Conservation (phyloP, 225 moss, liverwort and hornwort species). For the Pseudoscleropodium purum region DNA sequence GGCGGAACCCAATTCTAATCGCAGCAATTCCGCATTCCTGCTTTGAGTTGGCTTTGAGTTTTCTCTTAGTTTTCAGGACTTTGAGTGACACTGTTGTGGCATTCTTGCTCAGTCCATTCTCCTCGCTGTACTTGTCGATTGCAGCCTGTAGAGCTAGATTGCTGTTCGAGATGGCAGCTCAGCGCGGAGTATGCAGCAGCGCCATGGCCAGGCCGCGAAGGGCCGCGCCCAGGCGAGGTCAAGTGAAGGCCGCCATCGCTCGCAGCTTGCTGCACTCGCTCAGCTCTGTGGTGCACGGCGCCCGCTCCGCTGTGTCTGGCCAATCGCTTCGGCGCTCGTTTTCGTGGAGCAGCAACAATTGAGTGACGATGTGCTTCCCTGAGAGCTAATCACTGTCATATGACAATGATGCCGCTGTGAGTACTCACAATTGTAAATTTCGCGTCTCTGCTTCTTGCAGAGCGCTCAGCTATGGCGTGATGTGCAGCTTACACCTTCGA, state of each 20-base stretch:
- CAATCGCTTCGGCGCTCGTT: conserved; percentile 1
- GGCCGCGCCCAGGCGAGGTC: conserved; percentile 7
- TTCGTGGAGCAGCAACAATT: conserved; percentile 16
- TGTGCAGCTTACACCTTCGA: not conserved
- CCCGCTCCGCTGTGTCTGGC: conserved; percentile 2
- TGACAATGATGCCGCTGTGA: not conserved
- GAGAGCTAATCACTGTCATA: conserved; percentile 9
- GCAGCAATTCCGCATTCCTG: not conserved
- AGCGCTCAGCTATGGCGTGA: not conserved
- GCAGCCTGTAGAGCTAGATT: not conserved
- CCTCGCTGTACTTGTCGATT: not conserved
- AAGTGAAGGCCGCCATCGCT: conserved; percentile 41
- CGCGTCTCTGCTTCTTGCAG: not conserved
- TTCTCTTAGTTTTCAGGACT: not conserved
- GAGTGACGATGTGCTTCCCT: not conserved
- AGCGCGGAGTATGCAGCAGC: not conserved
- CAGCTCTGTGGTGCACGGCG: conserved; percentile 10
- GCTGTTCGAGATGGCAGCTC: not conserved
- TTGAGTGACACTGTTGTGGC: too few relatives aligned
- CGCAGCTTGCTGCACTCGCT: conserved; percentile 2
- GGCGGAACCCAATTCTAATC: not conserved
- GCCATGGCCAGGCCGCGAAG: not conserved
- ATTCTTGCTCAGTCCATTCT: not conserved
- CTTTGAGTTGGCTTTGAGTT: not conserved
- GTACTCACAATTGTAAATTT: not conserved